Evolutionary conservation across 805 yeast genomes (phyloP).

Genomic region (Teunomyces kruisii): DNA sequence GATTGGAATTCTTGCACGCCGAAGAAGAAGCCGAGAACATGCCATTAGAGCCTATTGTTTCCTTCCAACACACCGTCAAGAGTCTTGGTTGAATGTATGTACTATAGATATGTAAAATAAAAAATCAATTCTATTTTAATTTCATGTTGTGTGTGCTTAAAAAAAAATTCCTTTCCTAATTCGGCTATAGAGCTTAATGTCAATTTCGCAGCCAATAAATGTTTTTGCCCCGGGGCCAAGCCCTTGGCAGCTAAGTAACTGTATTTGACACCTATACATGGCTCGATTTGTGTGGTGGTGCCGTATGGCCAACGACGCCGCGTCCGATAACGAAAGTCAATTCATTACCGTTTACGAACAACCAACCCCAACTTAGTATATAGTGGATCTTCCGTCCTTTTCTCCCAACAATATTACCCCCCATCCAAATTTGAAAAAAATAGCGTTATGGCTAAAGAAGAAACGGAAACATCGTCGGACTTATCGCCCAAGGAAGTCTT

Average conservation of each 20-base stretch:
- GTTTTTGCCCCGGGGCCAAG: not conserved
- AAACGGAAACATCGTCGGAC: not conserved
- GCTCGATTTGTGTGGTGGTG: not conserved
- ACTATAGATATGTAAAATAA: not conserved
- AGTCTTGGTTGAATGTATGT: constrained; percentile 10
- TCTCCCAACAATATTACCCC: not conserved
- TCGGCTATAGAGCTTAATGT: too few species aligned
- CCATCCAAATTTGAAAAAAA: not conserved
- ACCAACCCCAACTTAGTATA: too few species aligned
- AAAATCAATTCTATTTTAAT: not conserved
- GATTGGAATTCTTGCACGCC: constrained; percentile 38
- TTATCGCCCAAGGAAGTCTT: not conserved
- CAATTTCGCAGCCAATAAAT: not conserved
- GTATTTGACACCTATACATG: not conserved
- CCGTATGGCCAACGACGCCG: not conserved
- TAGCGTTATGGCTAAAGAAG: not conserved
- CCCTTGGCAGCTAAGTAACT: too few species aligned
- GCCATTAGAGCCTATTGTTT: constrained; percentile 11
- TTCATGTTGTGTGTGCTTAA: too few species aligned
- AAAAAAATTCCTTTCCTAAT: too few species aligned
- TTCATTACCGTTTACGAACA: too few species aligned
- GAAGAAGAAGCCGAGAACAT: constrained; percentile 10
- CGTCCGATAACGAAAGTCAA: not conserved
- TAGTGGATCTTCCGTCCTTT: not conserved
- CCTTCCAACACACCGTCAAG: constrained; percentile 16